Evolutionary conservation across 106 monocot genomes (phyloP), one percentile per base, ranked within the genome.

Genomic region (Allium fistulosum): DNA sequence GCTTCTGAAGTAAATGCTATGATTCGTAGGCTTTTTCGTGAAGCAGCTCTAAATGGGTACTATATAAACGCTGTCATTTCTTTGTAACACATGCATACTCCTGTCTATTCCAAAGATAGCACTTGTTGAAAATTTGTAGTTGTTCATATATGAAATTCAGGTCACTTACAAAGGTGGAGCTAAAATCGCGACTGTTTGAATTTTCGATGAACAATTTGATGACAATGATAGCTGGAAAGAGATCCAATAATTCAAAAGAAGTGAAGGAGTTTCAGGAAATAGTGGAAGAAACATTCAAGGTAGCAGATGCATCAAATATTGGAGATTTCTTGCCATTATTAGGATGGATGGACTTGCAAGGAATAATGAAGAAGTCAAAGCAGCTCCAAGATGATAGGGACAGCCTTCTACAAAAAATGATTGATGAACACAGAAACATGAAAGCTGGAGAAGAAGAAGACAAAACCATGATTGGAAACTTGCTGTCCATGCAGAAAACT

Each of bases 301-400:
- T 72, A 14, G 2, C 3, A 51, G 72, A 69, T 17, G 46, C 68
- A 3, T 48, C 68, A 13, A 81, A 75, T 65, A 14, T 65, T 2
- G 50, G 48, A 48, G 85, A 85, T 46, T 81, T 75, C 69, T n/a
- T 85, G 53, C 75, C 72, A 11, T 4, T 65, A 6, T 63, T 81
- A 15, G 13, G 58, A 10, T 59, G 49, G 81, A 4, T 81, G 46
- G 75, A 53, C 9, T 58, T 75, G 26, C 9, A 10, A 6, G 78
- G 81, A 4, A 14, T 68, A 50, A 70, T 61, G 71, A 66, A 66
- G 62, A 70, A 50, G 56, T 9, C 71, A 63, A 15, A 13, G 60
- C 18, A 11, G 16, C 6, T 72, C 18, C 52, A 8, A 17, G 59
- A 59, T 45, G 57, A 14, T 49, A 78, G 28, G 27, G 71, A 87